A percentile compares a stretch with the other conserved stretches of the same genome.
Evolutionary conservation across 2,329 filamentous ascomycete genomes (phyloP).

Genomic region (Aciculosporium take): DNA sequence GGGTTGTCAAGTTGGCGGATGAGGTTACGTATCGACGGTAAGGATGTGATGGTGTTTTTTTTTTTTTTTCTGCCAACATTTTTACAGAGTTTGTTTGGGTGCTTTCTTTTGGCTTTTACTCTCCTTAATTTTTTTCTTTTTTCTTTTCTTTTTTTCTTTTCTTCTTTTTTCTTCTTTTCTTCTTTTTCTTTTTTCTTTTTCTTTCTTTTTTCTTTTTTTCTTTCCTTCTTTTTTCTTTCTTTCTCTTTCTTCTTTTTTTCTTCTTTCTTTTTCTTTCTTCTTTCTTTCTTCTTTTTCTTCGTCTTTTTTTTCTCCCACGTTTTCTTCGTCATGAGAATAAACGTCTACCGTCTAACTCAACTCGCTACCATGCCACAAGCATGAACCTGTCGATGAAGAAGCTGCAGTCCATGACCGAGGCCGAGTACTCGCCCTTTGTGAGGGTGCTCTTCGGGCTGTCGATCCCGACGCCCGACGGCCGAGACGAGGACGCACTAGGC

Average conservation of each 20-base stretch:
- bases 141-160: not conserved
- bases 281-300: too few species aligned
- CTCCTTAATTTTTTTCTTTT: not conserved
- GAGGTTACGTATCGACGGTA: constrained; percentile 51
- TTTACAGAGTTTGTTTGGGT: too few species aligned
- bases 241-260: not conserved
- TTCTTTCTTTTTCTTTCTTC: not conserved
- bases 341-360: too few species aligned
- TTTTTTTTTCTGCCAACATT: not conserved
- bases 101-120: too few species aligned
- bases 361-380: constrained; percentile 22
- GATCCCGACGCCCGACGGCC: constrained; percentile 30
- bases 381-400: constrained; percentile 51
- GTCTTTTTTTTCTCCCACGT: not conserved
- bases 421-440: constrained; percentile 45
- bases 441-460: constrained; percentile 48
- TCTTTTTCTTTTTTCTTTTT: not conserved
- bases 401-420: constrained; percentile 41
- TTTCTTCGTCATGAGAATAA: too few species aligned
- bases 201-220: not conserved
- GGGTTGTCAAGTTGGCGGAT: constrained; percentile 54
- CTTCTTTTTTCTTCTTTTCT: not conserved
- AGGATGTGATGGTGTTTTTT: constrained; percentile 3
- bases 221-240: not conserved
- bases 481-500: constrained; percentile 28